A percentile compares a stretch with the other conserved stretches of the same genome.
phyloP scores from a whole-genome alignment of 805 yeast genomes.

The Suhomyces prunicola region DNA sequence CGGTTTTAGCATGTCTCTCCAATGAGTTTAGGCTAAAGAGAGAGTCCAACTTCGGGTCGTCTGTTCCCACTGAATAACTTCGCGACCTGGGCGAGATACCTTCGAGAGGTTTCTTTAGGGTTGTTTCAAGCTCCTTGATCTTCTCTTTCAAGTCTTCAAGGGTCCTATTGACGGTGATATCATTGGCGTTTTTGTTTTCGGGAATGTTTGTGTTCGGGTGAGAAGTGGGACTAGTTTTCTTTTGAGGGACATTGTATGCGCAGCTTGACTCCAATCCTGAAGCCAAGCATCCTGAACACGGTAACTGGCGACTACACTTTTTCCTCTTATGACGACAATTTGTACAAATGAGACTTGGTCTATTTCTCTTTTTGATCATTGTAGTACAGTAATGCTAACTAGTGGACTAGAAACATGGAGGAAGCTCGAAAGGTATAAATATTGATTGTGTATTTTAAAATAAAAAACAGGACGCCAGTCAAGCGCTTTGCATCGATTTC shows the following conservation, averaged over 20 bases:
- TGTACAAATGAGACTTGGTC: conserved; percentile 45
- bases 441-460: neutral
- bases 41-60: neutral
- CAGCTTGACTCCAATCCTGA: conserved; percentile 9
- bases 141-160: neutral
- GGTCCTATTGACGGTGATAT: neutral
- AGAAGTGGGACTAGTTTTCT: conserved; percentile 5
- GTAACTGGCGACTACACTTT: conserved; percentile 36
- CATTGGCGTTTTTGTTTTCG: conserved; percentile 2
- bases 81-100: neutral
- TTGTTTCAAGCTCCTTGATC: neutral
- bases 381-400: neutral
- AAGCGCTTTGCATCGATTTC: neutral
- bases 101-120: neutral
- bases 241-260: conserved; percentile 5
- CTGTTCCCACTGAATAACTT: neutral
- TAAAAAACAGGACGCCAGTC: neutral
- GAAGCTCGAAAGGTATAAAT: neutral
- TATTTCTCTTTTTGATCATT: conserved; percentile 27
- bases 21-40: neutral
- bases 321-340: conserved; percentile 47
- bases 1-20: neutral
- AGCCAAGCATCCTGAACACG: conserved; percentile 17
- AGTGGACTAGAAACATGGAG: neutral
- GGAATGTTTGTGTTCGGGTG: neutral